Evolutionary conservation across 2,329 filamentous ascomycete species (phyloP).

Genomic region (Alternaria gansuensis): DNA sequence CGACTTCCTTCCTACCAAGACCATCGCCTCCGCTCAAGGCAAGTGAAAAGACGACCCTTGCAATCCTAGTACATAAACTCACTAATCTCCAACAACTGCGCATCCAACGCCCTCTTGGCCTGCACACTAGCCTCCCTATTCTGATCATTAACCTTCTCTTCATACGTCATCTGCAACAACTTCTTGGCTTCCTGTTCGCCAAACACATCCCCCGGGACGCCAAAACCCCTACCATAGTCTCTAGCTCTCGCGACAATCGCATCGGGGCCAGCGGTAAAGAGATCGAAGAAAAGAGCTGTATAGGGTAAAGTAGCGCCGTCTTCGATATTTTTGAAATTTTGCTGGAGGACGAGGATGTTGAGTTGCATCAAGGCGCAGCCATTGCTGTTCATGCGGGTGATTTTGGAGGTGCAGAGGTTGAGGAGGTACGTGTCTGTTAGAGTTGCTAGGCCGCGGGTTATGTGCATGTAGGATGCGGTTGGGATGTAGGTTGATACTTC

Average conservation of each 20-base stretch:
- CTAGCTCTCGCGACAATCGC: slow-evolving; percentile 70
- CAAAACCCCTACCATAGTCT: slow-evolving; percentile 48
- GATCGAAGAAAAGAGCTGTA: slow-evolving; percentile 72
- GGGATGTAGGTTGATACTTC: slow-evolving; percentile 78
- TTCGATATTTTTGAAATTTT: slow-evolving; percentile 95
- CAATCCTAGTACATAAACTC: slow-evolving; percentile 69
- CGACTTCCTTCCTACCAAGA: neutral
- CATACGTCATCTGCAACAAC: slow-evolving; percentile 54
- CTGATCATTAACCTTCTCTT: slow-evolving; percentile 66
- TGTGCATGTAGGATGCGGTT: slow-evolving; percentile 71
- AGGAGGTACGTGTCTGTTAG: slow-evolving; percentile 84
- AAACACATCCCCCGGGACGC: slow-evolving; percentile 44
- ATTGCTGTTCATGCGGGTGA: slow-evolving; percentile 82
- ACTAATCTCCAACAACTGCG: slow-evolving; percentile 73
- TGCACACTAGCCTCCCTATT: slow-evolving; percentile 71
- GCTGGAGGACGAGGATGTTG: slow-evolving; percentile 93
- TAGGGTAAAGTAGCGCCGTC: slow-evolving; percentile 70
- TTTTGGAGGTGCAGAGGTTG: slow-evolving; percentile 67
- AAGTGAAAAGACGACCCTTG: neutral
- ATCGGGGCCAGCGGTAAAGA: slow-evolving; percentile 73
- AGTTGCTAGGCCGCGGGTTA: slow-evolving; percentile 77
- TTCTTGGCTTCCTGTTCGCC: slow-evolving; percentile 53
- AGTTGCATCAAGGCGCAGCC: slow-evolving; percentile 90
- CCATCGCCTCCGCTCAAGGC: neutral
- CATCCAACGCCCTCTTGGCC: slow-evolving; percentile 74